Conservation (phyloP, 495 filamentous ascomycete genomes). For the Penicillium bialowiezense region DNA sequence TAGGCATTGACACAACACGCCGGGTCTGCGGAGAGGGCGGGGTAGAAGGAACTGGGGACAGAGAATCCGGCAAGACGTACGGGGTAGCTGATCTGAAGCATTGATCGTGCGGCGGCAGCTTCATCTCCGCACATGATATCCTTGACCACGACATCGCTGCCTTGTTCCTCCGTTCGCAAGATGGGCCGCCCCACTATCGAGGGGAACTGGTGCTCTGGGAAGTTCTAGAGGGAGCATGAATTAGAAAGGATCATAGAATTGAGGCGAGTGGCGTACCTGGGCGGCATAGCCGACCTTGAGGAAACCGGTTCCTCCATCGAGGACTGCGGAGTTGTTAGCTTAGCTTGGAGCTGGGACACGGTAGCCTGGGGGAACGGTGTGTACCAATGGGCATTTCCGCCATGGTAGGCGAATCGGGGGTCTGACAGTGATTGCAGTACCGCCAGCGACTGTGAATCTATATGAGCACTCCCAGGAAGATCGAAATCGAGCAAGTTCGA, state of each 20-base stretch:
- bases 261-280: conserved; percentile 51
- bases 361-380: conserved; percentile 20
- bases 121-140: conserved; percentile 99
- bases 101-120: conserved; percentile 88
- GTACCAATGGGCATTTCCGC: conserved; percentile 72
- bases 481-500: conserved; percentile 20
- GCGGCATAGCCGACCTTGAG: conserved; percentile 98
- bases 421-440: not conserved
- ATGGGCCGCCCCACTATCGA: conserved; percentile 98
- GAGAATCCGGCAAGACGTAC: conserved; percentile 43
- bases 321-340: conserved; percentile 60
- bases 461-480: conserved; percentile 20
- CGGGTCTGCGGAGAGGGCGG: conserved; percentile 23
- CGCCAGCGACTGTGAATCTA: not conserved
- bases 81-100: conserved; percentile 97
- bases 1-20: conserved; percentile 26
- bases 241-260: conserved; percentile 9
- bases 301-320: conserved; percentile 99
- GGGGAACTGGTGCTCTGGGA: conserved; percentile 96
- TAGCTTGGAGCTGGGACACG: conserved; percentile 27
- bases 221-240: conserved; percentile 61
- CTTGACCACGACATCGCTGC: conserved; percentile 80
- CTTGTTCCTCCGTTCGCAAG: conserved; percentile 87
- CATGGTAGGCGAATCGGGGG: conserved; percentile 45
- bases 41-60: conserved; percentile 15